Base-by-base conservation (phyloP, 306 rosid genomes). In the Hippophae tibetana region DNA sequence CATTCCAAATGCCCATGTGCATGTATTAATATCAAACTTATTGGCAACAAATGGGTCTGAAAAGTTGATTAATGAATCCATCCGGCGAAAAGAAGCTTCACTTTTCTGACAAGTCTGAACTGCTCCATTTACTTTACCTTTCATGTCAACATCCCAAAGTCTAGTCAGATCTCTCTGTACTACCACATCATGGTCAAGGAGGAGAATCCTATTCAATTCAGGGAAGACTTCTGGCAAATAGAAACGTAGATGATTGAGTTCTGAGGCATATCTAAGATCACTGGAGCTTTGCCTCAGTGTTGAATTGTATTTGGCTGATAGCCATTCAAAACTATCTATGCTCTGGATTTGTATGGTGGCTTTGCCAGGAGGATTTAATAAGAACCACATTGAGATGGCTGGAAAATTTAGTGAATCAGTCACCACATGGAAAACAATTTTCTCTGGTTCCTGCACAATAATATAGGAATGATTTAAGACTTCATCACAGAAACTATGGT, bases 1-100 rank as follows among this genome's bases (percentile, higher is more conserved):
- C 88, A 89, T 69, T 74, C 99, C 99, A 72, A 89, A 93, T 49
- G 97, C 97, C 99, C 99, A 93, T 25, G 94, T 83, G 77, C 99
- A 93, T 45, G 89, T 78, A 71, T 80, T 84, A 63, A 13, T 67
- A 77, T 86, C 85, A 73, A 93, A 86, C 68, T 64, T 84, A 65
- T 82, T 53, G 12, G 89, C 78, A 58, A 93, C 77, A 49, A 69
- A 64, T 47, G 95, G 95, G 60, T 93, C 90, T 25, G 96, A 84
- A 81, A 93, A 93, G 81, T 93, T 88, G 67, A 93, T 68, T 68
- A 82, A 68, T 84, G 51, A 69, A 66, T 80, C 78, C 75, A 88
- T 86, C 77, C 60, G 81, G 38, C 58, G 87, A 72, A 75, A 84
- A 25, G 94, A 77, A 44, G 78, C 60, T 74, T 80, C 80, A 60